A percentile compares a stretch with the other conserved stretches of the same genome.
phyloP scores from a whole-genome alignment of 345 rosid genomes.

The Citrus sinensis region DNA sequence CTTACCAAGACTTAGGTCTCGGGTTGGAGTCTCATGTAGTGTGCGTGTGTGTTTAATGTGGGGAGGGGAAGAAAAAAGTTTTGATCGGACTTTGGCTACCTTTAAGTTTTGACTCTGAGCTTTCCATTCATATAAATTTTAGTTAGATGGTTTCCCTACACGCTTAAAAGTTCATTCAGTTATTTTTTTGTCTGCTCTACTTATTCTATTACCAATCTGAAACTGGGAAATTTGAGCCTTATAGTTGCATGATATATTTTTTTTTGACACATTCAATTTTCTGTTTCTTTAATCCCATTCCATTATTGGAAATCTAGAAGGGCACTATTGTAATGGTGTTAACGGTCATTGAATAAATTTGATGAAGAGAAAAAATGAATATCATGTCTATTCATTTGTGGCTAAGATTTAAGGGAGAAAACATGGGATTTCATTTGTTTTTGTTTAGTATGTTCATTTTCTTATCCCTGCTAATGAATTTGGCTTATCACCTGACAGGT shows the following conservation, averaged over 20 bases:
- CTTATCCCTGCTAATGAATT: not conserved
- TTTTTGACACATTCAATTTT: not conserved
- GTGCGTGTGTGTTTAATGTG: not conserved
- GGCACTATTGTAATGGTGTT: not conserved
- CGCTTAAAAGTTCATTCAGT: not conserved
- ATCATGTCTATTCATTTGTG: not conserved
- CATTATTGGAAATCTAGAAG: not conserved
- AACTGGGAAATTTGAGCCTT: not conserved
- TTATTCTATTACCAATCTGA: not conserved
- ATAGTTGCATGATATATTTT: not conserved
- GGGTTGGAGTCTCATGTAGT: too few species aligned
- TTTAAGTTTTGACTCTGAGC: not conserved
- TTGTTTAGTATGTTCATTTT: not conserved
- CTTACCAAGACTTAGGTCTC: too few species aligned
- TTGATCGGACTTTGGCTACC: not conserved
- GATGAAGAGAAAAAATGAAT: not conserved
- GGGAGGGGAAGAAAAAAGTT: not conserved
- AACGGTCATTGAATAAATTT: not conserved
- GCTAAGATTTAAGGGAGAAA: not conserved
- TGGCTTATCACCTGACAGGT: not conserved
- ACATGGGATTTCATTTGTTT: not conserved
- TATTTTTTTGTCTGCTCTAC: not conserved
- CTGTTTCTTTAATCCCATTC: not conserved
- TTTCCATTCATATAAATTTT: not conserved
- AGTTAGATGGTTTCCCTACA: not conserved